phyloP scores from a whole-genome alignment of 148 eudicot species.

The Persicaria tinctoria region DNA sequence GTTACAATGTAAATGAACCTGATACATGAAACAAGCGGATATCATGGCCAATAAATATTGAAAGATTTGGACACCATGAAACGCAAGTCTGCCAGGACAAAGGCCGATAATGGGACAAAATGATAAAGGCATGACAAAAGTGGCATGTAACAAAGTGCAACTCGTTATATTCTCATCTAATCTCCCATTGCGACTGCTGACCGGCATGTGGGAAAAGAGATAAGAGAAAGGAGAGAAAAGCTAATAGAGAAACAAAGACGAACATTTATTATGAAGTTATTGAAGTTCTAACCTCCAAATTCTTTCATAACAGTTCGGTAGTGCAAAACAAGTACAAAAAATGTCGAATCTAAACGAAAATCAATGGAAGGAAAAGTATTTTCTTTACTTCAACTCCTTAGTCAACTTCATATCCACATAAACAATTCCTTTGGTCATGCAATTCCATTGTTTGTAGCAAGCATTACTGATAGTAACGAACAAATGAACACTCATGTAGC shows the following conservation, averaged over 20 bases:
- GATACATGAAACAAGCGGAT: background rate
- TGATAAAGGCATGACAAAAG: background rate
- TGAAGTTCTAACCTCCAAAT: background rate
- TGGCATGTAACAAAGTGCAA: background rate
- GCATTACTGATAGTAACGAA: background rate
- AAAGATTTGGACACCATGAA: background rate
- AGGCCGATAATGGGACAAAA: constrained; percentile 1
- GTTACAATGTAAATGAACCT: background rate
- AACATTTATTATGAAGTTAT: background rate
- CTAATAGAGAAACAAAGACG: background rate
- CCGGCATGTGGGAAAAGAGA: background rate
- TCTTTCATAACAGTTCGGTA: background rate
- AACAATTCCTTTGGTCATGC: constrained; percentile 1
- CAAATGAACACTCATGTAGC: background rate
- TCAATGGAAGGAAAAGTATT: background rate
- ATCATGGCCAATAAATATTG: background rate
- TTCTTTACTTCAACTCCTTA: background rate
- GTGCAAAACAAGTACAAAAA: background rate
- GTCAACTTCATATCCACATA: background rate
- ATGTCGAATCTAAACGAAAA: background rate
- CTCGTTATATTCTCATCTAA: background rate
- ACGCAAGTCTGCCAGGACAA: background rate
- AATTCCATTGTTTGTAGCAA: background rate
- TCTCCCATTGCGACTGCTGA: background rate
- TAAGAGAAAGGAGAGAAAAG: background rate